These are phyloP conservation scores for Zoysia matrella DNA, from an alignment of 202 grass and related monocot genomes.

Conservation along the genomic window DNA sequence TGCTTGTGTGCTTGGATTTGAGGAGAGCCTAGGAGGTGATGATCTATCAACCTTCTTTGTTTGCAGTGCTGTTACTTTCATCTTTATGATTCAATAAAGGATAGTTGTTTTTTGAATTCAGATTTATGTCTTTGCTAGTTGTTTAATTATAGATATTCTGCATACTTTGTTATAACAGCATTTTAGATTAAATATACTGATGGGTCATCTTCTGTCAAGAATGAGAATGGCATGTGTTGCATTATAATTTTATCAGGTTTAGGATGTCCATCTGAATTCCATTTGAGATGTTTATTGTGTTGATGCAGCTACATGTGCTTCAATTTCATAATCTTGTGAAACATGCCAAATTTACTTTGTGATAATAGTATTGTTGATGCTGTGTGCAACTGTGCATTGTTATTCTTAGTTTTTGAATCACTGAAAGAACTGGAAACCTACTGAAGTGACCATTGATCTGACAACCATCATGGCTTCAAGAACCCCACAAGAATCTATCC, in stretches of 20 bases:
- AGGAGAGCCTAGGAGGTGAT: constrained; percentile 69
- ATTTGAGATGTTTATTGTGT: background rate
- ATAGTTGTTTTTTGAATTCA: constrained; percentile 26
- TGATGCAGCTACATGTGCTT: background rate
- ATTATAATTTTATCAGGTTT: constrained; percentile 9
- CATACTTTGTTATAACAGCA: background rate
- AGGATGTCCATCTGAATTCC: background rate
- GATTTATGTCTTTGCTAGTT: background rate
- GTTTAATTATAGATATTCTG: constrained; percentile 13
- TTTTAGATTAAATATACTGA: constrained; percentile 13
- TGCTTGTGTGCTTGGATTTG: constrained; percentile 54
- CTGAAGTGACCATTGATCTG: constrained; percentile 5
- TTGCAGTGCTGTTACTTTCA: constrained; percentile 18
- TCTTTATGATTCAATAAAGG: constrained; percentile 23
- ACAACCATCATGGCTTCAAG: too few relatives aligned
- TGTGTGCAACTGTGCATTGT: background rate
- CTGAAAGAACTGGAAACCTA: background rate
- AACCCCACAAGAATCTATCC: background rate
- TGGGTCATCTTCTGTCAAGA: constrained; percentile 6
- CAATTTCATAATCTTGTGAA: constrained; percentile 14
- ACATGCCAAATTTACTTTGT: constrained; percentile 4
- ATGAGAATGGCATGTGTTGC: background rate
- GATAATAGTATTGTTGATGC: constrained; percentile 6
- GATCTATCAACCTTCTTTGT: constrained; percentile 9
- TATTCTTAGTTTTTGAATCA: constrained; percentile 15